Evolutionary conservation across 768 basidiomycete species (phyloP), one percentile per base, ranked within the genome.

Genomic region (Infundibulicybe gibba): DNA sequence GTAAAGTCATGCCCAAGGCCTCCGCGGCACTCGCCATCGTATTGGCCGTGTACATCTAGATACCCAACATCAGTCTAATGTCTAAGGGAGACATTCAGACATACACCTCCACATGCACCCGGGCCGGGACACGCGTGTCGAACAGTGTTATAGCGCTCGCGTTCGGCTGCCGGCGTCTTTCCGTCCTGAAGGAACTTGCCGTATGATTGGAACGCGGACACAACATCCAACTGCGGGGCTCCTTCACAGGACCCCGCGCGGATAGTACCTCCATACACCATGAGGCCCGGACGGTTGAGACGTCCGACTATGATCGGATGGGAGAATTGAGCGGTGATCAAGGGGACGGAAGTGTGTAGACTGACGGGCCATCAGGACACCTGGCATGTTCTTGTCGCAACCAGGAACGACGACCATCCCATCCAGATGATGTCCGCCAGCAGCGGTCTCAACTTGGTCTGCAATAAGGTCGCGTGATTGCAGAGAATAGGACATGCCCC

Each of bases 311-410:
- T 37, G 34, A 40, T 44, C 40, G 44, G 32, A 48, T 38, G n/a
- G 53, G 55, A 52, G 51, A 45, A 41, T 43, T 53, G 47, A 57
- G 52, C 43, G 54, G 50, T 52, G 48, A 57, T 52, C 49, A 52
- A 34, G 43, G 44, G 41, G 42, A 40, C 47, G 43, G 48, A 42
- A 32, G 44, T 47, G 45, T 35, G 40, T 31, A 25, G 32, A 57
- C 89, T 69, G 58, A 92, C 90, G 81, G 41, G 93, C 97, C 80
- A 99, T 99, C 57, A 97, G 74, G 32, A 97, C 94, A 51, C 97
- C 97, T n/a, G 97, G 97, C 95, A 99, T 98, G 70, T 99, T 99
- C 72, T 99, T 99, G 74, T 99, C 95, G 62, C 93, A 98, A 34
- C 94, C 97, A 16, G 97, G 97, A 44, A 99, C 76, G 49, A 92